These are phyloP conservation scores for Arabidopsis hybrid DNA, from an alignment of 441 rosid species.

Conservation along the genomic window DNA sequence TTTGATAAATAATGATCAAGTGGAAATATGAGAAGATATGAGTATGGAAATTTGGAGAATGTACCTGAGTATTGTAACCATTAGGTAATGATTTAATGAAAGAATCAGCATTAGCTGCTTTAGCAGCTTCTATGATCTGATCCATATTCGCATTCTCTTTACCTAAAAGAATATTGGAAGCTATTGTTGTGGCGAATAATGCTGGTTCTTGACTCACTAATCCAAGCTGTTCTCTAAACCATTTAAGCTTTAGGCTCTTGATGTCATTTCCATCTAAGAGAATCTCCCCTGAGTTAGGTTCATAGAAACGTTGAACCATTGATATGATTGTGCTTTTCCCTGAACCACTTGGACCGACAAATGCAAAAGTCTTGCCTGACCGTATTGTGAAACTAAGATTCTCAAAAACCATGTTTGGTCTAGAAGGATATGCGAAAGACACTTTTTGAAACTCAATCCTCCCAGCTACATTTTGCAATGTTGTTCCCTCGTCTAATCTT, in stretches of 20 bases:
- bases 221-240: constrained; percentile 90
- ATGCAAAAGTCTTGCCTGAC: constrained; percentile 71
- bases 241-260: constrained; percentile 58
- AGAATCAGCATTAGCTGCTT: constrained; percentile 83
- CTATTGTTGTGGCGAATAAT: constrained; percentile 74
- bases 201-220: constrained; percentile 91
- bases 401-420: constrained; percentile 65
- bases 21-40: not conserved
- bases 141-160: constrained; percentile 62
- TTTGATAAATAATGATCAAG: constrained; percentile 1
- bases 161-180: constrained; percentile 68
- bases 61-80: constrained; percentile 77
- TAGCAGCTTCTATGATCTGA: constrained; percentile 67
- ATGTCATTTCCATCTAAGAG: constrained; percentile 74
- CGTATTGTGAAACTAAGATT: constrained; percentile 63
- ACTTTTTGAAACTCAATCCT: constrained; percentile 65
- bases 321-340: constrained; percentile 90
- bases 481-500: constrained; percentile 45
- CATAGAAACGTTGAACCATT: constrained; percentile 86
- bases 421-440: constrained; percentile 73
- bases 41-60: not conserved
- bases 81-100: constrained; percentile 66
- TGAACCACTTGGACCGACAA: constrained; percentile 91
- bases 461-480: constrained; percentile 57
- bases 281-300: constrained; percentile 73